Evolutionary conservation across 805 yeast genomes (phyloP), one percentile per base, ranked within the genome.

Genomic region (Saturnispora zaruensis): DNA sequence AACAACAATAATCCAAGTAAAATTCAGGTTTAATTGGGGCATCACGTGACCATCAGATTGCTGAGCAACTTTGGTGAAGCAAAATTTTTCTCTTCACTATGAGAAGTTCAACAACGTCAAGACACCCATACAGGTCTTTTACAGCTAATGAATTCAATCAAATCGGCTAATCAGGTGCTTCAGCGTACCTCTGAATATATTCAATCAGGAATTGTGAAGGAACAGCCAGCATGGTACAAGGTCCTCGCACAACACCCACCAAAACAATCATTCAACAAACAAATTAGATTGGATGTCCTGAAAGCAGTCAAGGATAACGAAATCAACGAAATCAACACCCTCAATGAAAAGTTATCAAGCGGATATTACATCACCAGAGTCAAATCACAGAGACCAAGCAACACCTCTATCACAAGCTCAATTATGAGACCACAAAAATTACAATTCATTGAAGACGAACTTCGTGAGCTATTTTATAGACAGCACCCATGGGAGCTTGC

Each of bases 401-500:
- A 68, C 44, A 21, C 34, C 2, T 18, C 26, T 14, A 9, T 18
- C 14, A 41, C 46, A 9, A 23, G 24, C 7, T 71, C 72, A 50
- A 69, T 82, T 14, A 72, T 73, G 57, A 68, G 72, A 55, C 74
- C 84, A 9, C 77, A 78, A 40, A 73, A 75, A 54, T 68, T 86
- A 60, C 66, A 65, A 50, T 83, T 76, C 57, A 65, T 79, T 48
- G 93, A 91, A 66, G 99, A 93, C 67, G 80, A 83, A 58, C 68
- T 93, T 57, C 79, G 99, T 70, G 74, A 77, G 44, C 72, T 85
- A 23, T 93, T 93, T 62, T 91, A 83, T 66, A 80, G 81, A 52
- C 96, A 90, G 64, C 99, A 93, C 67, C 99, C 99, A 6, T 93
- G 99, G 99, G 99, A 93, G 68, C 72, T 90, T 48, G 87, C 98